phyloP scores from a whole-genome alignment of 1,284 basidiomycete species.

The Ustilago hordei region DNA sequence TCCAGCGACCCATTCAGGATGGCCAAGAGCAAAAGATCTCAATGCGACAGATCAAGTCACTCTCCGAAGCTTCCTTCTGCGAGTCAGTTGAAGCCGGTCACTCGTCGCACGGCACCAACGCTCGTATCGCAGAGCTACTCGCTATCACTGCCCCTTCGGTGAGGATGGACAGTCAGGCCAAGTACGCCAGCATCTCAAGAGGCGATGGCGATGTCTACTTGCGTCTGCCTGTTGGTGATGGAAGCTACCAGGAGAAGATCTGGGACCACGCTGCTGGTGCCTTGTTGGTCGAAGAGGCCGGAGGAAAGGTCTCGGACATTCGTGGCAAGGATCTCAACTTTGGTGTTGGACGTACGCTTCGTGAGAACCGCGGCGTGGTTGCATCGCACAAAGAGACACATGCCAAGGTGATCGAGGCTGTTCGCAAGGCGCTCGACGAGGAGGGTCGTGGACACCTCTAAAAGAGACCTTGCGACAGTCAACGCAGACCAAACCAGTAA shows the following conservation, averaged over 20 bases:
- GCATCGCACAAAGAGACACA: constrained; percentile 80
- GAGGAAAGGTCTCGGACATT: constrained; percentile 86
- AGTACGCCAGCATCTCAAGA: constrained; percentile 88
- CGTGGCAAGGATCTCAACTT: constrained; percentile 85
- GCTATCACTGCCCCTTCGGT: constrained; percentile 78
- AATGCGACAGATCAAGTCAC: constrained; percentile 62
- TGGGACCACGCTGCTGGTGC: constrained; percentile 95
- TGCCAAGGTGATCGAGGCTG: constrained; percentile 78
- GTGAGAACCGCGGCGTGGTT: constrained; percentile 87
- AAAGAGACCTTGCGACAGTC: not conserved
- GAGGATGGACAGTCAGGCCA: constrained; percentile 98
- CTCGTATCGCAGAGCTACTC: constrained; percentile 79
- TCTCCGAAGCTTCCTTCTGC: constrained; percentile 78
- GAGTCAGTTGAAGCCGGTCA: constrained; percentile 95
- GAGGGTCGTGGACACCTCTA: constrained; percentile 68
- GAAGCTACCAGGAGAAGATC: constrained; percentile 87
- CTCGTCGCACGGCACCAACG: constrained; percentile 85
- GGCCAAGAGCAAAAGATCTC: constrained; percentile 53
- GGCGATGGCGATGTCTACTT: constrained; percentile 92
- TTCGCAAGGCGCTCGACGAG: constrained; percentile 77
- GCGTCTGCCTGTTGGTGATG: constrained; percentile 84
- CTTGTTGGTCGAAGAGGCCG: constrained; percentile 87
- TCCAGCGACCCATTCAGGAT: constrained; percentile 56
- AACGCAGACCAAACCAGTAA: not conserved
- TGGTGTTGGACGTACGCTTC: constrained; percentile 85